Base-by-base conservation (phyloP, 352 stramenopile species). In the Phytophthora litchii region DNA sequence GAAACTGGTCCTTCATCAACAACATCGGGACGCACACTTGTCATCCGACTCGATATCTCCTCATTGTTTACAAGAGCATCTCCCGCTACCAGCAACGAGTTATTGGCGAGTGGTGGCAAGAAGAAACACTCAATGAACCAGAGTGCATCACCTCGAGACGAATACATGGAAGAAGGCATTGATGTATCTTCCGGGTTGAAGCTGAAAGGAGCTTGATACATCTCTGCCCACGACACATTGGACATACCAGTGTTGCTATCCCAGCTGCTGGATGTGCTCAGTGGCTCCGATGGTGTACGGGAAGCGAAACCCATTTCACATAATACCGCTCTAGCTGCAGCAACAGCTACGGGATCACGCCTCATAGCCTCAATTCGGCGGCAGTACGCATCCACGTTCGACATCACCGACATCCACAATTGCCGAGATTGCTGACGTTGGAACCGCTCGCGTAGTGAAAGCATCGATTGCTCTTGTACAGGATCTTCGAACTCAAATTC, bases 91-190 rank as follows among this genome's bases (percentile, higher is more conserved):
- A 73, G 55, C 46, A 77, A 64, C 16, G 68, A 80, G 1, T 72
- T 69, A 14, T 47, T 78, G 9, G 60, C 35, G 1, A 67, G 21
- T 21, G 76, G 67, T 12, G 76, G 76, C 1, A 86, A 47, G 21
- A 86, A 68, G 48, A 82, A 83, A 6, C 71, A 78, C 53, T 86
- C 76, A 25, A 86, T 70, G 23, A 83, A 83, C 74, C 68, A 83
- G 0, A 86, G 45, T 1, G 65, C 65, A 25, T 78, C 70, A 7
- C 66, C 54, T 64, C 60, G 34, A 23, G 60, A 74, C 17, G 66
- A 71, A 17, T 70, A 74, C 34, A 67, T 74, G 1, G 60, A 67
- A 20, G 66, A 70, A n/a, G 44, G 54, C 51, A 67, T 70, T 9
- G 43, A 50, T 9, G 54, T 49, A 16, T 60, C 50, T 27, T 53